Base-by-base conservation (phyloP, 495 filamentous ascomycete genomes). In the Coniosporium apollinis region DNA sequence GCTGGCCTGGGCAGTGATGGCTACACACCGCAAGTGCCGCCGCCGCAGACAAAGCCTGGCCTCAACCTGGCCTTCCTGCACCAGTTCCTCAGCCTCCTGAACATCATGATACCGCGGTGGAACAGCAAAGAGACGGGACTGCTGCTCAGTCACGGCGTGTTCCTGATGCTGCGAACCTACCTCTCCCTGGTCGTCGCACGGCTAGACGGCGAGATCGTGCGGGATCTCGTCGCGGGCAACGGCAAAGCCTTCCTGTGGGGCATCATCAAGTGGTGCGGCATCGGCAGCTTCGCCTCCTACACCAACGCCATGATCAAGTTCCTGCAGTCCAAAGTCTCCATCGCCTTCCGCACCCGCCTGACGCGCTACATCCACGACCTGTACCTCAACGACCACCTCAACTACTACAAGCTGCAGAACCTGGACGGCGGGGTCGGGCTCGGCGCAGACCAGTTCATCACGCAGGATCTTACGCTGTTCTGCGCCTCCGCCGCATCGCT, bases 261-360 rank as follows among this genome's bases (percentile, higher is more conserved):
- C 16, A 75, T 99, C 36, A 49, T 77, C 32, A 94, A 94, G 57
- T 83, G 79, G 77, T 69, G 72, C 41, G 73, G 74, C 16, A 71
- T 82, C 30, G 72, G 74, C 28, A 68, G 66, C 26, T 69, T 93
- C 44, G 82, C 81, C 13, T 85, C 82, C 1, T 92, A 92, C 51
- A 91, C 82, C 24, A 94, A 94, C 53, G 82, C 84, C 24, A 87
- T 84, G 76, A 96, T 99, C 59, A 94, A 94, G 57, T 99, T 85
- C 58, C 69, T 99, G 36, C 87, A 99, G 52, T 82, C 82, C 32
- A 99, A 99, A 63, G 82, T 96, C 31, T 91, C 86, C 10, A 99
- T 99, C 38, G 83, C 91, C 29, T 99, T 99, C 67, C 81, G 91
- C 22, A 99, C 91, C 5, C 76, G 91, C 1, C 61, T 99, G 18